Evolutionary conservation across 345 rosid species (phyloP), one percentile per base, ranked within the genome.

Genomic region (Cochlearia excelsa): DNA sequence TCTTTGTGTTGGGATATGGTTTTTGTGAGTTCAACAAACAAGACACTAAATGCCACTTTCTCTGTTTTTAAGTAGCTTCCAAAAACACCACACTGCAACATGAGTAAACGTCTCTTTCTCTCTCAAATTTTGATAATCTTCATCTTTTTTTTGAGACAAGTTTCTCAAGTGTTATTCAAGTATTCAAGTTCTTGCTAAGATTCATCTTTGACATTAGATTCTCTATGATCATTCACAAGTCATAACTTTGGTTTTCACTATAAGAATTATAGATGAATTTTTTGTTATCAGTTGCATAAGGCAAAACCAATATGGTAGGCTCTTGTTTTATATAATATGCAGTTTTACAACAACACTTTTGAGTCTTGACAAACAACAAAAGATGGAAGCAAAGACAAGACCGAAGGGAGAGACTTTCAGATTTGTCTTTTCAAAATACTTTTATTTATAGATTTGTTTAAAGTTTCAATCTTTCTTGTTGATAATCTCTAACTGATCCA

Each of bases 341-440:
- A 40, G 26, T 7, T 54, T 31, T 55, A 62, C 11, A 27, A 51
- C 55, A 64, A 57, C 26, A 51, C 48, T 44, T 49, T 1, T 27
- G 54, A 37, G 51, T 44, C 57, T 37, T 5, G 35, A 46, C 51
- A 58, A 33, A 46, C 57, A 65, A 59, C 34, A 71, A 46, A 11
- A 65, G 44, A 63, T 55, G 29, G 8, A 59, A 39, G 30, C 41
- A 52, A 7, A 56, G 42, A 70, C 64, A 29, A 1, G 43, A 70
- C 37, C 42, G 51, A n/a, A 46, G 56, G 65, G 65, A 57, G 56
- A 64, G 51, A 39, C 46, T 51, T 71, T 3, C 8, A 27, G 64
- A 46, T 45, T 57, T 64, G 45, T 45, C 43, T 34, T 63, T 16
- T 43, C 31, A 30, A 6, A 57, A 57, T 59, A 70, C 51, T 51